Base-by-base conservation (phyloP, 805 yeast genomes). In the Cyberlindnera meyerae region DNA sequence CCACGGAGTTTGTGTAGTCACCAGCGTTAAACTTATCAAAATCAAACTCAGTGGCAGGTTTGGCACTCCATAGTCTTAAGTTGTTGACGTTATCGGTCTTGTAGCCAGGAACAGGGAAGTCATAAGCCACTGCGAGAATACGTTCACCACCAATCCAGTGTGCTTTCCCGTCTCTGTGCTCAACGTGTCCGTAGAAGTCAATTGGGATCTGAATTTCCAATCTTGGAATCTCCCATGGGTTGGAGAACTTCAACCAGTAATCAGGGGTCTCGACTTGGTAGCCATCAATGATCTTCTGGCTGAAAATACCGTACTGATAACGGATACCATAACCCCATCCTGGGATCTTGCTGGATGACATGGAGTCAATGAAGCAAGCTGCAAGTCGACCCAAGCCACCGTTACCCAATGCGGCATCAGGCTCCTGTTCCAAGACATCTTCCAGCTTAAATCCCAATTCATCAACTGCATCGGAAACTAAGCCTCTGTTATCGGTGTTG, bases 301-400 rank as follows among this genome's bases (percentile, higher is more conserved):
- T 76, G 63, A 88, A 88, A 51, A 88, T 88, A 60, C 97, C 97
- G 57, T 89, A 88, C 62, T 87, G 87, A 65, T 88, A 88, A 58
- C 95, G 81, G 49, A 88, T 67, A 42, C 97, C 96, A 60, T 88
- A 88, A 45, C 97, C 97, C 97, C 97, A 88, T 34, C 95, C 95
- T 13, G 94, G 87, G 60, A 84, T 85, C 60, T 84, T 79, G 47
- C 84, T 82, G 5, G 95, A 79, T 24, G 93, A 77, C 58, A 88
- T 66, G 2, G 96, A 86, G 63, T 89, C 96, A 32, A 88, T 76
- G 57, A 87, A 88, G 63, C 96, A 89, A 15, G 96, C 96, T 16
- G 96, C 96, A 55, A 88, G 70, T 58, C 97, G 77, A 45, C 97
- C 97, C 39, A 88, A 68, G 46, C 97, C 97, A 57, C 97, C 97